Evolutionary conservation across 176 grass and related monocot species (phyloP), one percentile per base, ranked within the genome.

Genomic region (Olyra latifolia): DNA sequence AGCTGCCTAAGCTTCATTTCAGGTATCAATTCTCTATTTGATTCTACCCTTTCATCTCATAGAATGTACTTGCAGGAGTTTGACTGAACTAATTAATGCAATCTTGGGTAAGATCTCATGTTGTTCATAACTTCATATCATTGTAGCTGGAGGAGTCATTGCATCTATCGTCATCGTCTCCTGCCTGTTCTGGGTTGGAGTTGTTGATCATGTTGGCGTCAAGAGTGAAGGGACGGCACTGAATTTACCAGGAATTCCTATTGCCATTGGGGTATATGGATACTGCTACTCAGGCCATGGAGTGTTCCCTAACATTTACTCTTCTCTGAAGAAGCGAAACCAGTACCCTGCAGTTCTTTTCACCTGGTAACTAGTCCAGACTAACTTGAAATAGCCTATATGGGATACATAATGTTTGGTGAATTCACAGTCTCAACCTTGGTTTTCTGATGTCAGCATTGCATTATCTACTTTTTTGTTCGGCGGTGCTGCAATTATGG

Each of bases 1-100:
- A 89, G 92, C 58, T 17, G 83, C 61, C 86, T 94, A 46, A 91
- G 88, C 68, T 94, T 88, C 50, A 81, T 94, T 77, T 94, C 92
- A 81, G 92, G 92, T 91, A 22, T 61, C 10, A 40, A 15, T 41
- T 41, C 43, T 52, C n/a, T 42, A 4, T 2, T 0, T 27, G 12
- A 32, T 25, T 6, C 0, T 39, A 10, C 8, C 4, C 20, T 35
- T 41, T 27, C 15, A 19, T 27, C 9, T 79, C 20, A 66, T 13
- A 8, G 54, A 16, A 62, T 20, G 39, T 66, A n/a, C 39, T 40
- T 65, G 32, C 17, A 40, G 10, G 30, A 65, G 6, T 65, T 65
- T 16, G 1, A 40, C 32, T 40, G 20, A 3, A 38, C 61, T 17
- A 38, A 27, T 4, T 35, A 35, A 35, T 35, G 57, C 10, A 11